These are phyloP conservation scores for Wickerhamiella kurtzmanii DNA, from an alignment of 805 yeast species.

Conservation along the genomic window DNA sequence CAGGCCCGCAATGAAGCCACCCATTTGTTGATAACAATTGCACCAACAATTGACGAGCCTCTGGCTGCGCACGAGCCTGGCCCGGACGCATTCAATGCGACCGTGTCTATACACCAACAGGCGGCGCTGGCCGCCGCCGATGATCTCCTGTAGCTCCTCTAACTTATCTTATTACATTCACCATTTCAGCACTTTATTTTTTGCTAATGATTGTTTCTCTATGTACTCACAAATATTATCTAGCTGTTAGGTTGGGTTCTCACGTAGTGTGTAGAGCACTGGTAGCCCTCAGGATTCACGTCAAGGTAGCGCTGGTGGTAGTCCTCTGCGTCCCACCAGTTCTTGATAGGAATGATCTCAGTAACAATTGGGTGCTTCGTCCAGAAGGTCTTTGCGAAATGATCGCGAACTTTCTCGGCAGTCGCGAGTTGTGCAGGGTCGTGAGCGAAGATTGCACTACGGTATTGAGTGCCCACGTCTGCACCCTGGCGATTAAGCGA, in stretches of 20 bases:
- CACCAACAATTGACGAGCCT: slow-evolving; percentile 8
- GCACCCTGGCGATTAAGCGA: slow-evolving; percentile 72
- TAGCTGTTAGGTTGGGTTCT: slow-evolving; percentile 33
- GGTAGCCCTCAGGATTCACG: slow-evolving; percentile 75
- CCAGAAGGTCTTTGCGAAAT: slow-evolving; percentile 62
- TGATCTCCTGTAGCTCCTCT: background rate
- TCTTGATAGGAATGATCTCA: slow-evolving; percentile 46
- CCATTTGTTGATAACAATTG: slow-evolving; percentile 42
- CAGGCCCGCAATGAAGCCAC: slow-evolving; percentile 64
- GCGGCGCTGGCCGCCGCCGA: background rate
- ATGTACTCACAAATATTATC: too few relatives aligned
- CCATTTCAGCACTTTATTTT: background rate
- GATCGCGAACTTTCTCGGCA: slow-evolving; percentile 35
- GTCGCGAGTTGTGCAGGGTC: slow-evolving; percentile 34
- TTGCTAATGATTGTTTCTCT: too few relatives aligned
- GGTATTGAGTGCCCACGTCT: slow-evolving; percentile 79
- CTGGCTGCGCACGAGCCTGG: background rate
- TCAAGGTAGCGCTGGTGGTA: slow-evolving; percentile 77
- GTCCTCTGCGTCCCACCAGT: slow-evolving; percentile 88
- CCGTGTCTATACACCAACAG: background rate
- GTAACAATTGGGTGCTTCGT: slow-evolving; percentile 53
- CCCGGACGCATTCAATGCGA: background rate
- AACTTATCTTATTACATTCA: background rate
- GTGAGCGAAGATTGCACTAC: slow-evolving; percentile 67
- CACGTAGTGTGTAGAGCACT: slow-evolving; percentile 77